Base-by-base conservation (phyloP, 1,139 yeast genomes). In the Blastobotrys apis region DNA sequence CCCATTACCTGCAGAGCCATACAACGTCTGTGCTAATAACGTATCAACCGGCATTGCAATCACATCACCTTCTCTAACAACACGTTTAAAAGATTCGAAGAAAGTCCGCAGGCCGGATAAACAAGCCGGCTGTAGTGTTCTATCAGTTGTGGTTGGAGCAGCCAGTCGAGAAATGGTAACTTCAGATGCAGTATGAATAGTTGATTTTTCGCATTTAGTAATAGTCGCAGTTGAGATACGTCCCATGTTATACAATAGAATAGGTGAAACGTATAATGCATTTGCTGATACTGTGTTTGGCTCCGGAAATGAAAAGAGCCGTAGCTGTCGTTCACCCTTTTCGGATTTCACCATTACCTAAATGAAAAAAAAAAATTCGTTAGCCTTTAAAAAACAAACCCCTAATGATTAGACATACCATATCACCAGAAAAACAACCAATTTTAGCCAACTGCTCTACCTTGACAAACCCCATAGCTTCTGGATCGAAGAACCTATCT, bases 41-140 rank as follows among this genome's bases (percentile, higher is more conserved):
- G 94, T 74, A 59, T 90, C 96, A 35, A 92, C 74, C 0, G 85
- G 77, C 2, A 92, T 79, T 0, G 95, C 92, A 40, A 92, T 74
- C 35, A 80, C 60, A 58, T 87, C 95, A 23, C 78, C 80, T 16
- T 69, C 61, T 27, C 69, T 69, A 1, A 88, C 78, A 6, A 85
- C 69, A 47, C 94, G 75, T 37, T 72, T 66, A 31, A 70, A 69
- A 1, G 66, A 59, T 50, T 83, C 83, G 58, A 92, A 84, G 47
- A 77, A 73, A 0, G 75, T 59, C 58, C 84, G 76, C 52, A 87
- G 67, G 43, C 82, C 80, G 5, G 80, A 67, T 44, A 84, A 69
- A 57, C 86, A 80, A 42, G 81, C 71, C 49, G 74, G 76, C 60
- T 88, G 94, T 54, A 72, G 74, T 0, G 80, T 68, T 45, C 78